Evolutionary conservation across 2,329 filamentous ascomycete genomes (phyloP), one percentile per base, ranked within the genome.

Genomic region (Trichoderma arundinaceum): DNA sequence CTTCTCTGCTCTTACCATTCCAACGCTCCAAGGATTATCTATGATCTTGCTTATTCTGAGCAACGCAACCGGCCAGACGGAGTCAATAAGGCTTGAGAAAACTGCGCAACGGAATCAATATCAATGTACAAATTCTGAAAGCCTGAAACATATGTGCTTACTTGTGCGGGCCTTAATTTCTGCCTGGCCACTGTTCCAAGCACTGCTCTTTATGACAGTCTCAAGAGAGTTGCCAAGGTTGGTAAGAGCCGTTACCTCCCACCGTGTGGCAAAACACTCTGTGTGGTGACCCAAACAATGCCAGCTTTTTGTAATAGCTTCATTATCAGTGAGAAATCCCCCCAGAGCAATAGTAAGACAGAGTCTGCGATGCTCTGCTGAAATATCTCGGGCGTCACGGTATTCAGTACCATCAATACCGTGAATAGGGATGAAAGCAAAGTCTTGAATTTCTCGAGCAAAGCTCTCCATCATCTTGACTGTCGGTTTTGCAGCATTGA

Each of bases 391-490:
- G 12, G 82, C 80, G 66, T 88, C 84, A 35, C 80, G 74, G 51
- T 81, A 76, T 43, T 83, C 79, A 35, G 69, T 70, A 7, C 67
- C 66, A 9, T 66, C 56, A 9, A 79, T 74, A 13, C 85, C 84
- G 60, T 88, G 86, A 15, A 96, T 81, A 0, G 92, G 91, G 10
- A 97, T 78, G 72, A 98, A 92, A 0, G 88, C 92, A 76, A 97
- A 96, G 73, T 98, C 94, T 71, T 92, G 88, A 15, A 98, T 89
- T 69, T 97, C 92, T 70, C 88, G 88, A 10, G 90, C 86, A 75
- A 96, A 96, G n/a, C 89, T 84, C 69, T 97, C 92, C 83, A 97
- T 91, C 83, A 94, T 92, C 75, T 93, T 90, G 60, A 89, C 88
- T 0, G 91, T 91, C 83, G 96, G 94, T 41, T 89, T 87, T 1